Evolutionary conservation across 2,329 filamentous ascomycete species (phyloP), one percentile per base, ranked within the genome.

Genomic region (Cladosporium phlei): DNA sequence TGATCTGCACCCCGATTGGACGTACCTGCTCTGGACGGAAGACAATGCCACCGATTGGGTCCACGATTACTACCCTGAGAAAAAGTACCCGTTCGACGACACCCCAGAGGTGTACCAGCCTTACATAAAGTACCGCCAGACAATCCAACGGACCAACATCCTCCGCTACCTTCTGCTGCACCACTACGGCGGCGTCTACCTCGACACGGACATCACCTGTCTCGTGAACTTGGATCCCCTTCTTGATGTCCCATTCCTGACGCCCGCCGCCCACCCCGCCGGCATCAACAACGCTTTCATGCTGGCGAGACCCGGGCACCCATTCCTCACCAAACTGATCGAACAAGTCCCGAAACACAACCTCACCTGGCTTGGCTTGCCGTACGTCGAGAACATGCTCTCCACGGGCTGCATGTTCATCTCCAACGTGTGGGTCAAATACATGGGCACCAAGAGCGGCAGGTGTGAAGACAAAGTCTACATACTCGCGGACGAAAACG

Each of bases 211-310:
- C 33, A 52, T 60, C 10, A 59, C 59, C 9, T 61, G 59, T 33
- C 52, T 45, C 10, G 48, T 48, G 9, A 47, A 56, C 2, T 50
- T 60, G 6, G 55, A 58, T 46, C 38, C 42, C 9, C 50, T 61
- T 9, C 55, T 51, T 1, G 51, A 54, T 34, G 44, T 58, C 1
- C 57, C 58, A 11, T 57, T 49, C 28, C 29, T 61, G 14, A 58
- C 55, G 3, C 56, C 59, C 2, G 58, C 54, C 16, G 58, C 59
- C 3, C 56, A 56, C 20, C 58, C 59, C 3, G 59, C 58, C 8
- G 59, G 59, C 3, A 56, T 60, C n/a, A 61, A 60, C 47, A 61
- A 61, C 39, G 59, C 59, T 5, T 61, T 61, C 52, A 61, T 61
- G 19, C 51, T 61, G 14, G 45, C 57, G 3, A 48, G 51, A 10